These are phyloP conservation scores for Protomyces inundatus DNA, from an alignment of 1,139 yeast species.

Conservation along the genomic window DNA sequence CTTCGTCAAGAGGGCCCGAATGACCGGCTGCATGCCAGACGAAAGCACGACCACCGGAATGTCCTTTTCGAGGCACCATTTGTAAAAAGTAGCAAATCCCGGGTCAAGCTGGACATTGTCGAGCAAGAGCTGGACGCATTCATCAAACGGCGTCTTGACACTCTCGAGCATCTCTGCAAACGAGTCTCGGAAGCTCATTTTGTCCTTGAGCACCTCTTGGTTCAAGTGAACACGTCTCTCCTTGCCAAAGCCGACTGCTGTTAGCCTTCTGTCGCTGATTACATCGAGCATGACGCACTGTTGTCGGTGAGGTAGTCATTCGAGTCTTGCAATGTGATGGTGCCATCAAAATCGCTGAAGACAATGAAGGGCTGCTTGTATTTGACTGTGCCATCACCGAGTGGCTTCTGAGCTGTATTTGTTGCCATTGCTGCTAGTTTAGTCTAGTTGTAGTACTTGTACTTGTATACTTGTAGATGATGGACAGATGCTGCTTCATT, in stretches of 20 bases:
- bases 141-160: conserved; percentile 66
- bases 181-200: conserved; percentile 67
- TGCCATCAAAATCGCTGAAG: conserved; percentile 28
- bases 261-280: conserved; percentile 59
- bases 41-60: conserved; percentile 74
- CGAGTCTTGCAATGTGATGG: conserved; percentile 45
- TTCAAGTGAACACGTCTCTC: conserved; percentile 62
- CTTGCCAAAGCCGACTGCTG: conserved; percentile 73
- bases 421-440: neutral
- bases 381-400: conserved; percentile 23
- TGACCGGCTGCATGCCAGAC: conserved; percentile 90
- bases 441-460: no score
- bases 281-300: conserved; percentile 37
- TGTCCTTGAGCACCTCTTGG: conserved; percentile 66
- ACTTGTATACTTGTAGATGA: no score
- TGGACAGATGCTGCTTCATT: no score
- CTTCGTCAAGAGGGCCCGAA: conserved; percentile 64
- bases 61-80: conserved; percentile 65
- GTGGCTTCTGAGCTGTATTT: conserved; percentile 4
- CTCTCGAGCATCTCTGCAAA: conserved; percentile 80
- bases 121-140: conserved; percentile 59
- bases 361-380: conserved; percentile 26
- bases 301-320: conserved; percentile 41
- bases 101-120: conserved; percentile 71
- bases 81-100: conserved; percentile 75